These are phyloP conservation scores for Paratinospora sagittata DNA, from an alignment of 164 flowering plant genomes.

Conservation along the genomic window DNA sequence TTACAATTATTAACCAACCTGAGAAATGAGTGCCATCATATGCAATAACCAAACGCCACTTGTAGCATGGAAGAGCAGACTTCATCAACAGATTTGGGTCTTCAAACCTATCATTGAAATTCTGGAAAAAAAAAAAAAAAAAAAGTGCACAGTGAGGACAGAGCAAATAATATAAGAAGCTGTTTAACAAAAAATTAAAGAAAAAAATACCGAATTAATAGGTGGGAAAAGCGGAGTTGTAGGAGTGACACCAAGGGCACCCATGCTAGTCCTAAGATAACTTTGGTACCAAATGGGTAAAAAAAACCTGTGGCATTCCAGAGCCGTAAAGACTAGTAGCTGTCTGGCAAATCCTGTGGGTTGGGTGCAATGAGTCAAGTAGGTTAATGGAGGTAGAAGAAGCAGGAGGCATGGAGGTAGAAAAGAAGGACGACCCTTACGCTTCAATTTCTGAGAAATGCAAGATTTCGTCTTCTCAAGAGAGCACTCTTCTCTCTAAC, in stretches of 20 bases:
- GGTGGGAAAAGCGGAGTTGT: neutral
- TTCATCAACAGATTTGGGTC: neutral
- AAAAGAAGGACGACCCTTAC: too few species aligned
- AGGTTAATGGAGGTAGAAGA: too few species aligned
- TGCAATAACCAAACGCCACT: slow-evolving; percentile 79
- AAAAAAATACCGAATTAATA: slow-evolving; percentile 3
- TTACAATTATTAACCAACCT: slow-evolving; percentile 33
- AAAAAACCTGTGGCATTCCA: too few species aligned
- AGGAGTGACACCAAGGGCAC: neutral
- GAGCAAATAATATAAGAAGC: neutral
- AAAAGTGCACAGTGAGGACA: neutral
- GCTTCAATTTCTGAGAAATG: too few species aligned
- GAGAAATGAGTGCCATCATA: slow-evolving; percentile 78
- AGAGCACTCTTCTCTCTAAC: too few species aligned
- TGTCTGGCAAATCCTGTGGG: too few species aligned
- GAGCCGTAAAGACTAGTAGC: too few species aligned
- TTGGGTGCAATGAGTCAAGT: too few species aligned
- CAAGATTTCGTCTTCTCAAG: too few species aligned
- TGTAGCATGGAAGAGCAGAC: slow-evolving; percentile 24
- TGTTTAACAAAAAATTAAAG: neutral
- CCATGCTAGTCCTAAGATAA: neutral
- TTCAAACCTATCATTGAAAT: slow-evolving; percentile 7
- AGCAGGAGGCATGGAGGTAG: too few species aligned
- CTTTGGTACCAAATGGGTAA: too few species aligned
- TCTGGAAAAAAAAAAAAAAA: slow-evolving; percentile 13